Conservation (phyloP, 352 stramenopile genomes). For the Phytophthora constricta region DNA sequence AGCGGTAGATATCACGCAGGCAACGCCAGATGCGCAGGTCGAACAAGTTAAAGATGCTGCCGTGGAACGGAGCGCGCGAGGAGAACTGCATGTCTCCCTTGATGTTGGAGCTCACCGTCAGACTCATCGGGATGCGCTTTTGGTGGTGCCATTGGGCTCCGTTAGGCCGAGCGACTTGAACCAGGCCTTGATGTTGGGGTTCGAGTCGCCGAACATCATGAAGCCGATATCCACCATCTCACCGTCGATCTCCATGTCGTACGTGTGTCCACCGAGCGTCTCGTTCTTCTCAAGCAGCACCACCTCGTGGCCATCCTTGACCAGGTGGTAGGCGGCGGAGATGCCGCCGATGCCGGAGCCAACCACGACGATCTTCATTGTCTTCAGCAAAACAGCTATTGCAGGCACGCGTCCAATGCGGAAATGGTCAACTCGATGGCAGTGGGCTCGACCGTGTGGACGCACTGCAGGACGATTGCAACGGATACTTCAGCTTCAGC, state of each 20-base stretch:
- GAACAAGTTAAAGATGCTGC: constrained; percentile 54
- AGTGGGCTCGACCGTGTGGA: background rate
- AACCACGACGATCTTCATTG: constrained; percentile 81
- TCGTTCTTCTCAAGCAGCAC: constrained; percentile 74
- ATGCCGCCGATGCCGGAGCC: constrained; percentile 74
- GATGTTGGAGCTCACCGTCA: constrained; percentile 76
- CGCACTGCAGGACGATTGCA: constrained; percentile 12
- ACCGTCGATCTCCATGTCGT: constrained; percentile 77
- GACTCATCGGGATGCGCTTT: constrained; percentile 80
- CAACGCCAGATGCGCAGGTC: constrained; percentile 71
- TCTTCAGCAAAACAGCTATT: constrained; percentile 22
- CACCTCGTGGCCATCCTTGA: constrained; percentile 75
- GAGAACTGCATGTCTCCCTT: constrained; percentile 75
- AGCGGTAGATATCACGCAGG: constrained; percentile 77
- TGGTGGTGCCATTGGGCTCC: constrained; percentile 69
- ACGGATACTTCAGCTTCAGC: constrained; percentile 25
- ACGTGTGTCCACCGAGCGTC: constrained; percentile 72
- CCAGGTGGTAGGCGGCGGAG: constrained; percentile 74
- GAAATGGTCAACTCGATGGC: constrained; percentile 27
- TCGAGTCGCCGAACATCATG: constrained; percentile 86
- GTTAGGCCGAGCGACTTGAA: constrained; percentile 79
- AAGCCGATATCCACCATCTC: constrained; percentile 77
- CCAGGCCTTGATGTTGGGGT: constrained; percentile 85
- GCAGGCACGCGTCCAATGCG: constrained; percentile 28
- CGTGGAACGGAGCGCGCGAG: constrained; percentile 64